These are phyloP conservation scores for Mycena sanguinolenta DNA, from an alignment of 768 basidiomycete genomes.

Conservation along the genomic window DNA sequence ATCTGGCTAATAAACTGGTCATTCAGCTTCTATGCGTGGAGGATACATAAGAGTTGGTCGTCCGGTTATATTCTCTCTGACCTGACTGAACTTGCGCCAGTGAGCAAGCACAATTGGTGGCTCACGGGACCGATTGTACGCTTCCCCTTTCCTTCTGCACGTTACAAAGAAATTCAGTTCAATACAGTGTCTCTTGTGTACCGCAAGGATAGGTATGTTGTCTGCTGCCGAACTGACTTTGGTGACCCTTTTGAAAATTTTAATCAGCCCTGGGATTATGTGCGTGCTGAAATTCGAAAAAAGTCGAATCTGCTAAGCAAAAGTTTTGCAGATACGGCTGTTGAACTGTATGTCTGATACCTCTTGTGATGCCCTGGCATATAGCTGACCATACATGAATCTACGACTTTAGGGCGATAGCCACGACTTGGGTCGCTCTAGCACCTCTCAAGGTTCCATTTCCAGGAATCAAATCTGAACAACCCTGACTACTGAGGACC, in stretches of 20 bases:
- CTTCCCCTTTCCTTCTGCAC: background rate
- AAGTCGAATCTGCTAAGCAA: background rate
- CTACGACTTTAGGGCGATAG: conserved; percentile 14
- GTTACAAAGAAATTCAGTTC: background rate
- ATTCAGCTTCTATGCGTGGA: conserved; percentile 22
- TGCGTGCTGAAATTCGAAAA: background rate
- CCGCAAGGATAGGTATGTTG: conserved; percentile 11
- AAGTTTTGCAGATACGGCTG: background rate
- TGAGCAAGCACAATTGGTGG: conserved; percentile 52
- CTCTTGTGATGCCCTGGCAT: background rate
- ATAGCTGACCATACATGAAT: too few species aligned
- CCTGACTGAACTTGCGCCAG: conserved; percentile 36
- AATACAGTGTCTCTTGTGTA: background rate
- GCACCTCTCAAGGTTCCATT: background rate
- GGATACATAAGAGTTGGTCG: conserved; percentile 54
- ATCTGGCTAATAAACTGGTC: background rate
- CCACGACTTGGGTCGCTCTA: background rate
- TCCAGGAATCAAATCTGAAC: background rate
- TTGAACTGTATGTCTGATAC: conserved; percentile 5
- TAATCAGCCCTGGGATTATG: conserved; percentile 22
- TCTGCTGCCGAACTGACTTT: background rate
- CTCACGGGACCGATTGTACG: conserved; percentile 45
- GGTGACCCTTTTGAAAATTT: background rate
- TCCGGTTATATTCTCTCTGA: background rate
- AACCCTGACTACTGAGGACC: background rate